Conservation (phyloP, 306 rosid genomes). For the Ziziphus jujuba region DNA sequence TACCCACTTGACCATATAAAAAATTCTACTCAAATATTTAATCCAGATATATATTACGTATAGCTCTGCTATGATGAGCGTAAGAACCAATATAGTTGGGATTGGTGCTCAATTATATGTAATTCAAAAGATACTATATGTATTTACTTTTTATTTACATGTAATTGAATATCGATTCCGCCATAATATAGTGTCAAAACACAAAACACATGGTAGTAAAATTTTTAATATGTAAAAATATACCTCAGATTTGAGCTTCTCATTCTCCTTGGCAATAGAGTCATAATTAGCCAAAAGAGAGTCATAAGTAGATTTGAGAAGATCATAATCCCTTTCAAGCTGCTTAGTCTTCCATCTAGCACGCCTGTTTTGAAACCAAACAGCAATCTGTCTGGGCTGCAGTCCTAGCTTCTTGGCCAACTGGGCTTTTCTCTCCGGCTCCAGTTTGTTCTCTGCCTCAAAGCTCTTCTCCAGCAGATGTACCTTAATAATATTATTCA, state of each 20-base stretch:
- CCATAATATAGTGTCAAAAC: no score
- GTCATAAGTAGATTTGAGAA: conserved; percentile 82
- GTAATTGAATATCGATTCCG: no score
- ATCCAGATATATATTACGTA: no score
- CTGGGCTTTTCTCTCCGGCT: conserved; percentile 87
- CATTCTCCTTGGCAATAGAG: conserved; percentile 71
- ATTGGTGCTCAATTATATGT: no score
- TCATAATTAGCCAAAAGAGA: conserved; percentile 69
- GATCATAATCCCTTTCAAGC: conserved; percentile 92
- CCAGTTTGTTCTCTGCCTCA: conserved; percentile 97
- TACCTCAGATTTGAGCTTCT: conserved; percentile 91
- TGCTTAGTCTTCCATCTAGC: conserved; percentile 99
- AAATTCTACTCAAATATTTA: no score
- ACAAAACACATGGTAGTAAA: no score
- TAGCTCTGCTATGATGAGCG: no score
- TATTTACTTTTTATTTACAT: no score
- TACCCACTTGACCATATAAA: no score
- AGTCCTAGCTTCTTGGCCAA: conserved; percentile 92
- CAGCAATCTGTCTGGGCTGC: conserved; percentile 98
- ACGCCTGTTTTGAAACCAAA: conserved; percentile 98
- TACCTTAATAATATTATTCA: conserved; percentile 39
- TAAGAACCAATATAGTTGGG: no score
- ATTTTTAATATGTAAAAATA: not conserved
- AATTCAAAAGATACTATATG: no score
- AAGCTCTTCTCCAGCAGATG: conserved; percentile 91